Evolutionary conservation across 768 basidiomycete species (phyloP), one percentile per base, ranked within the genome.

Genomic region (Brasilioporus rufonigricans): DNA sequence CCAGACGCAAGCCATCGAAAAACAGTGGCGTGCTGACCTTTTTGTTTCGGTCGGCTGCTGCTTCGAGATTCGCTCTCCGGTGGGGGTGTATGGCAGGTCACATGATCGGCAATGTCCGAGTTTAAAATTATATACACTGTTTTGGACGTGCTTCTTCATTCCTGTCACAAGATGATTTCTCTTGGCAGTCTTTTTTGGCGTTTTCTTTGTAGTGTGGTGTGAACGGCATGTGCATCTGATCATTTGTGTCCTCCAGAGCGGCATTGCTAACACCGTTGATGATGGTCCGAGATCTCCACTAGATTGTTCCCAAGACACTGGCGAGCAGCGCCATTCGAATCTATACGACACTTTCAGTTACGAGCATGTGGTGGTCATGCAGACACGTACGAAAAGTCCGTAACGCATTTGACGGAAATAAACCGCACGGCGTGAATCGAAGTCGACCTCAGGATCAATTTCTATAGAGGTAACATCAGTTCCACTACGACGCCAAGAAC

Each of bases 351-450:
- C 5, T 56, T 53, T 36, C n/a, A 55, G 38, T 46, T 21, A 27
- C 14, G 4, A 11, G 48, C 19, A 33, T 26, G 32, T 2, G 13
- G 40, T n/a, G 16, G 16, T 14, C 32, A 23, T 19, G 32, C 33
- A 6, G 7, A 31, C 2, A 84, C 95, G 69, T 66, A 98, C 94
- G 68, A 93, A 98, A 58, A 98, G 87, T 44, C 96, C 96, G 67
- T 97, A 96, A 53, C 94, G 86, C 95, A 97, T 98, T 67, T 98
- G 95, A 36, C 96, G 86, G 88, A 98, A 98, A 74, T 98, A 98
- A 21, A 92, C 93, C 3, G 95, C 95, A 12, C 95, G 83, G 27
- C 91, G 84, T 8, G 85, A 89, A 71, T 98, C 96, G 62, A 95
- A 98, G 72, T 99, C 97, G 43, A 99, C 95, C 70, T 96, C 95